These are phyloP conservation scores for Beauveria australis DNA, from an alignment of 2,329 filamentous ascomycete species.

Conservation along the genomic window DNA sequence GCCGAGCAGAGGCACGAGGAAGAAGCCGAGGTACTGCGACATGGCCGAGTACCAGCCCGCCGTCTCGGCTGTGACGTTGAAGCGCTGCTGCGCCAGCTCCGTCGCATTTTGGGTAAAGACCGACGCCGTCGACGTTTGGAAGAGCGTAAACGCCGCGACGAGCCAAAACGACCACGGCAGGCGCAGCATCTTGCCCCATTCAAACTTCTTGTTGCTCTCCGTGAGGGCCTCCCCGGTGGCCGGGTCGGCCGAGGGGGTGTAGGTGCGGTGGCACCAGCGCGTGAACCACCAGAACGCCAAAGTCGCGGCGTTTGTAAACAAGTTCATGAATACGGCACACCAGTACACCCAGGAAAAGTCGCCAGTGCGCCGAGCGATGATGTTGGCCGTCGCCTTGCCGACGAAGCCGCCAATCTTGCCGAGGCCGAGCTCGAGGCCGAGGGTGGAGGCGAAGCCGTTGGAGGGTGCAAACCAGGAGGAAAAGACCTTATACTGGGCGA, in stretches of 20 bases:
- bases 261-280: slow-evolving; percentile 39
- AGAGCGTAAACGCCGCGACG: slow-evolving; percentile 45
- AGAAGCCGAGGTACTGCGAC: slow-evolving; percentile 48
- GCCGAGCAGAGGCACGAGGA: slow-evolving; percentile 48
- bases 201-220: slow-evolving; percentile 50
- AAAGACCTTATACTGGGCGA: slow-evolving; percentile 58
- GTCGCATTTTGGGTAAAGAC: slow-evolving; percentile 52
- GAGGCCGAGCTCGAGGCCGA: slow-evolving; percentile 52
- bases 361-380: slow-evolving; percentile 47
- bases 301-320: slow-evolving; percentile 52
- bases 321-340: slow-evolving; percentile 54
- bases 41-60: slow-evolving; percentile 55
- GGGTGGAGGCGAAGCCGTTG: slow-evolving; percentile 52
- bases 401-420: slow-evolving; percentile 55
- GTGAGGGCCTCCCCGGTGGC: slow-evolving; percentile 52
- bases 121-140: slow-evolving; percentile 47
- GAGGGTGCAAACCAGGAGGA: slow-evolving; percentile 56
- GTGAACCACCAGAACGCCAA: slow-evolving; percentile 48
- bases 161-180: slow-evolving; percentile 54
- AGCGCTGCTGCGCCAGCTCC: slow-evolving; percentile 51
- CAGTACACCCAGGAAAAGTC: slow-evolving; percentile 57
- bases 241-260: slow-evolving; percentile 38
- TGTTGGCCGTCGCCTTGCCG: slow-evolving; percentile 51
- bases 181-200: slow-evolving; percentile 45
- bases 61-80: slow-evolving; percentile 43